Base-by-base conservation (phyloP, 495 filamentous ascomycete genomes). In the Lasiosphaeris hirsuta region DNA sequence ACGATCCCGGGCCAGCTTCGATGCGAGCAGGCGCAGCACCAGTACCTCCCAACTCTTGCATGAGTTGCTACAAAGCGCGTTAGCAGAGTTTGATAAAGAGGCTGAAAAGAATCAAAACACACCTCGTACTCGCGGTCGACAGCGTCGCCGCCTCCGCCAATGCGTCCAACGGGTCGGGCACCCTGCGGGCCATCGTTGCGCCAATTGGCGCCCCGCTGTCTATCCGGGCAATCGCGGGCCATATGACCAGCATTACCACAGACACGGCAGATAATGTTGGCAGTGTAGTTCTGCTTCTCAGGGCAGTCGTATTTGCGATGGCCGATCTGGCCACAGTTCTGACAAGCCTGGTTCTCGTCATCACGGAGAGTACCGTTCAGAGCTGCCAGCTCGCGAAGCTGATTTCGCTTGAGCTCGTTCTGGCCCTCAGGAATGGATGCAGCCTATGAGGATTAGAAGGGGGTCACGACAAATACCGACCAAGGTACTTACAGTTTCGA, bases 291-390 rank as follows among this genome's bases (percentile, higher is more conserved):
- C 69, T 90, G 88, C 71, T 96, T 90, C 77, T 99, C 88, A 7
- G 95, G 95, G 63, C 95, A 99, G 72, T 99, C 95, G 64, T 96
- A 97, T 73, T 97, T 99, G 71, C 95, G 86, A 73, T 99, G 95
- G 55, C 95, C 95, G 58, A 99, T 97, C 82, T 99, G 90, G 62
- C 93, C 95, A 74, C 95, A 99, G 79, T 99, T 99, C 76, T 97
- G 95, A 78, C 95, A 99, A 57, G 94, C 93, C 72, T 97, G 94
- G 75, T 97, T 97, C 72, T 98, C 94, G 65, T 98, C 94, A 66
- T 98, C 94, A 62, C 94, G 92, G 19, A 98, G 85, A 37, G 94
- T 98, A 79, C 94, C 94, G 81, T 98, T 98, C 61, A 98, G 84
- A 13, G 94, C 92, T 41, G 94, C 94, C 53, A 98, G 86, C 71